Evolutionary conservation across 164 flowering plant species (phyloP).

Genomic region (Pachysandra terminalis): DNA sequence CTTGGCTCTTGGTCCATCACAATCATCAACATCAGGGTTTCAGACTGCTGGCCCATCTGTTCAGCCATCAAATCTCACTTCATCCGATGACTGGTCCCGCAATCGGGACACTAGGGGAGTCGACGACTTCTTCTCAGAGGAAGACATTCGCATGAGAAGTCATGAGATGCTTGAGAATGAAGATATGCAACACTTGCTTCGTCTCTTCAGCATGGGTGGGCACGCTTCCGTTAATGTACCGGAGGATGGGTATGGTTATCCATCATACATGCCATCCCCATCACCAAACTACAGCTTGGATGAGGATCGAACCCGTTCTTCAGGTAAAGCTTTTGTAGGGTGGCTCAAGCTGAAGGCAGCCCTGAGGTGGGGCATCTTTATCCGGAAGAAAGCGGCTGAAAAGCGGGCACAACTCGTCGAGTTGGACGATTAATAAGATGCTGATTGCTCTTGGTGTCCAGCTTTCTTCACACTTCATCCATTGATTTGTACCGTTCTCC

Average conservation of each 20-base stretch:
- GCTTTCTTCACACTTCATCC: not conserved
- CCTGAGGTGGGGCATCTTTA: conserved; percentile 92
- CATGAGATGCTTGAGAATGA: conserved; percentile 95
- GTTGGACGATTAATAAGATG: conserved; percentile 49
- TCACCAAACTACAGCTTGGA: conserved; percentile 37
- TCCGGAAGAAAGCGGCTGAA: conserved; percentile 91
- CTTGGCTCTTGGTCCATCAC: conserved; percentile 59
- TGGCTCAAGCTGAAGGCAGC: conserved; percentile 99
- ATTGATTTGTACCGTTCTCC: not conserved
- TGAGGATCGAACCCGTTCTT: conserved; percentile 60
- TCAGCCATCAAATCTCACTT: conserved; percentile 25
- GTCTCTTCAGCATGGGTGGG: conserved; percentile 66
- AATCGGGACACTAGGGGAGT: conserved; percentile 30
- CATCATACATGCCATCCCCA: conserved; percentile 44
- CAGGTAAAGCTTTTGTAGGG: conserved; percentile 96
- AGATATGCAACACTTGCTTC: conserved; percentile 94
- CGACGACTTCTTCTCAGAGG: conserved; percentile 74
- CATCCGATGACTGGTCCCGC: conserved; percentile 29
- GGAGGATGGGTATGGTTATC: conserved; percentile 40
- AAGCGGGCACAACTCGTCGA: conserved; percentile 88
- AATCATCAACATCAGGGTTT: conserved; percentile 40
- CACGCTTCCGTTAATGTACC: conserved; percentile 30
- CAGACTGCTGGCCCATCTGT: conserved; percentile 31
- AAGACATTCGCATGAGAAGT: conserved; percentile 87
- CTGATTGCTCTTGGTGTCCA: not conserved